Evolutionary conservation across 495 filamentous ascomycete species (phyloP), one percentile per base, ranked within the genome.

Genomic region (Annulohypoxylon moriforme): DNA sequence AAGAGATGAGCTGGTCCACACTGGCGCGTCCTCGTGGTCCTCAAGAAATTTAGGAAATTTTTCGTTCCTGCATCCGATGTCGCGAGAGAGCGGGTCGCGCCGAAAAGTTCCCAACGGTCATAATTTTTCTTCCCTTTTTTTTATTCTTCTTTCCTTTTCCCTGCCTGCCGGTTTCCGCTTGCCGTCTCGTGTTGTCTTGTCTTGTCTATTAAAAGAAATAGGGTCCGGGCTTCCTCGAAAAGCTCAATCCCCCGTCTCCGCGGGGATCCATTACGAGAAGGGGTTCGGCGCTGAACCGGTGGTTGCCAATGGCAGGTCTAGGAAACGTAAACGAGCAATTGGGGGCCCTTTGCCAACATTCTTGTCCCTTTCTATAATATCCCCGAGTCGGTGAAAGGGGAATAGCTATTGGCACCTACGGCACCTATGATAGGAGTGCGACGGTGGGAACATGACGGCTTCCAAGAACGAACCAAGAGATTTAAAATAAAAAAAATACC

Each of bases 51-150:
- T 44, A 60, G 59, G 11, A 62, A 57, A 60, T 52, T 36, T 58
- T 66, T 25, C 49, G 71, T 74, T 71, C 71, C 71, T 74, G 71
- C 72, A 74, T 60, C 72, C 72, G 72, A 71, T 74, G 67, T 74
- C 72, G 72, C 72, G 71, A 64, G 53, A 27, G n/a, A 64, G 62
- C 71, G 66, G 71, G 58, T 69, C 61, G 49, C 44, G 52, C 55
- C 64, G 59, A 33, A 46, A 40, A 40, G 11, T n/a, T 40, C 36
- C 36, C 20, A 60, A 25, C 55, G 50, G 69, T 58, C 63, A 62
- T 56, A 38, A n/a, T 46, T 52, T 25, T 38, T 8, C 40, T 60
- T 44, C 16, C 40, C 16, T 44, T 42, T 42, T 42, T n/a, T n/a
- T n/a, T 16, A 3, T 14, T 42, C 38, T 47, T n/a, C 16, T 20